Base-by-base conservation (phyloP, 2,329 filamentous ascomycete species). In the Moelleriella libera region DNA sequence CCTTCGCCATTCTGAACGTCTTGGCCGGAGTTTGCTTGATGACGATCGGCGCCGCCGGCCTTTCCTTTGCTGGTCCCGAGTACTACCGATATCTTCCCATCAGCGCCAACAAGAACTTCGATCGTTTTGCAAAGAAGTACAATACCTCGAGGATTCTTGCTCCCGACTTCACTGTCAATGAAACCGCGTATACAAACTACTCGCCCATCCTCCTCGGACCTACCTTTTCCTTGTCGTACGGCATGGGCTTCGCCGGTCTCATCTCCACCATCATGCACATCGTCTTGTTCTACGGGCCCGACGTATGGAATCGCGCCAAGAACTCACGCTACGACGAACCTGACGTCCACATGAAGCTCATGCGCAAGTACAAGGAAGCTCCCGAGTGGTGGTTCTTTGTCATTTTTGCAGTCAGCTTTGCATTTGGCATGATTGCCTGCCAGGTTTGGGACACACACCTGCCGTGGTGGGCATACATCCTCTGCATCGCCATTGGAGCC, bases 1-100 rank as follows among this genome's bases (percentile, higher is more conserved):
- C 72, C 58, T 75, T 78, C 56, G 77, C 76, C 11, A 74, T 80
- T 47, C 68, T 71, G 47, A 83, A 82, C 54, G 76, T 76, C 2
- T 53, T 76, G 12, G 68, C 76, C 44, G 63, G 78, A 3, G 51
- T 74, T 34, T 70, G 72, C 57, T 62, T 81, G 45, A 69, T 72
- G 53, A 55, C 71, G 45, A 51, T 74, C 49, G 57, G 75, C 30
- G 78, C 77, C 46, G 68, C 73, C 29, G 71, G 68, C 44, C 59
- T 78, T 12, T 71, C 75, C 51, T 78, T 69, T 57, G 67, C 62
- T 7, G 72, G 71, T 21, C 63, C 62, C 43, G 73, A 71, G 61
- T 74, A 67, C 55, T 62, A 75, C 42, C 69, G 71, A 44, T 79
- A 78, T 55, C 64, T 83, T 32, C 76, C 78, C 3, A 67, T 76